Evolutionary conservation across 805 yeast species (phyloP), one percentile per base, ranked within the genome.

Genomic region (Zygoascus flipseniorum): DNA sequence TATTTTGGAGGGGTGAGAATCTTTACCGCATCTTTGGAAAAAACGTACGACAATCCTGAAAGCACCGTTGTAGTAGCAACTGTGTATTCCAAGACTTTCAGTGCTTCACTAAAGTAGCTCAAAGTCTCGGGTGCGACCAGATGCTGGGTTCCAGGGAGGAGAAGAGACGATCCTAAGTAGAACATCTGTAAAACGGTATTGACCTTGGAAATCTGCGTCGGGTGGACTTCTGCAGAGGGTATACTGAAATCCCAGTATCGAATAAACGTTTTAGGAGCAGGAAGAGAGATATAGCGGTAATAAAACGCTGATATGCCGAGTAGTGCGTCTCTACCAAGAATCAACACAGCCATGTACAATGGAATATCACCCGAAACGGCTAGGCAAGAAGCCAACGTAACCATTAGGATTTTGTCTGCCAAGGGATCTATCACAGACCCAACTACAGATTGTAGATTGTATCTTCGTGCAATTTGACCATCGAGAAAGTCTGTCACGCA

Each of bases 171-270:
- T 0, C 85, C 96, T 45, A 93, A 77, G 61, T 90, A 90, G 2
- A 86, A 65, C 97, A 93, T 92, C 67, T 93, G 99, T 56, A 93
- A 76, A 1, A 83, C 88, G 0, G 99, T 93, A 70, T 93, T 93
- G 68, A 82, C 77, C 66, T 92, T 92, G 11, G 96, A 89, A 23
- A 95, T 80, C 41, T 76, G 72, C 5, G 95, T 88, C 1, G 99
- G 99, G 54, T 77, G 86, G 1, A 95, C 96, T 54, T 86, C 88
- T 0, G 89, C 96, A 23, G 89, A 83, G 3, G 85, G 92, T 56
- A 81, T 78, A 57, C 81, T 78, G 69, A 92, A 78, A 67, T 93
- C 95, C 77, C 89, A 83, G 66, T 76, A 89, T 53, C 93, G 74
- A 20, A 65, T 59, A 57, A 87, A 74, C 0, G 96, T 86, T 61